A percentile compares a stretch with the other conserved stretches of the same genome.
These are phyloP conservation scores for Chlorella sp. DNA, from an alignment of 139 green algal genomes.

Conservation along the genomic window DNA sequence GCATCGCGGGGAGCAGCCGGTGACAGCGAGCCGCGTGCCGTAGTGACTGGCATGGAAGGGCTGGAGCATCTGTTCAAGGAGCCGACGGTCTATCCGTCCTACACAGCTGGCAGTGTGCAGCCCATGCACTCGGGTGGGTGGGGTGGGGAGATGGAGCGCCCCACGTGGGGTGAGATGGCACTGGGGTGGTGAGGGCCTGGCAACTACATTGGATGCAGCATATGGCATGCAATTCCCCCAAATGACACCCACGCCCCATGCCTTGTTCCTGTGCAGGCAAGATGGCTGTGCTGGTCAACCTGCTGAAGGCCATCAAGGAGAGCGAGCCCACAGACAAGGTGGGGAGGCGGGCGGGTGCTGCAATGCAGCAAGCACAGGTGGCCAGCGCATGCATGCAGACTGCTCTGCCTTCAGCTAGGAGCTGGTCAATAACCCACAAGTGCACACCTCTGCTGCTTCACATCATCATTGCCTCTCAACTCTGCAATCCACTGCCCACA, in stretches of 20 bases:
- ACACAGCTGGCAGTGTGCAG: slow-evolving; percentile 51
- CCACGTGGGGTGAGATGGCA: not conserved
- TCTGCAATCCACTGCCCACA: not conserved
- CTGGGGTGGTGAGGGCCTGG: too few relatives aligned
- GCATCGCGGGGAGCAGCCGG: not conserved
- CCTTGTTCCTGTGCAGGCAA: slow-evolving; percentile 49
- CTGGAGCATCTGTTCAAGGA: slow-evolving; percentile 77
- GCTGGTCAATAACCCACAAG: too few relatives aligned
- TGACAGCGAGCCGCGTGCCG: not conserved
- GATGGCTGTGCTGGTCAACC: slow-evolving; percentile 63
- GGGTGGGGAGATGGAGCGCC: not conserved
- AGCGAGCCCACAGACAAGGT: slow-evolving; percentile 63
- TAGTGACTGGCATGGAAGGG: slow-evolving; percentile 73
- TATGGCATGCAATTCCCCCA: too few relatives aligned
- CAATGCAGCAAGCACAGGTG: too few relatives aligned
- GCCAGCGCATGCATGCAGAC: too few relatives aligned
- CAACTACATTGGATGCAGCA: too few relatives aligned
- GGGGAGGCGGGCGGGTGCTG: slow-evolving; percentile 56
- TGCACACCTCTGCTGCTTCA: too few relatives aligned
- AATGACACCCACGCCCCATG: too few relatives aligned
- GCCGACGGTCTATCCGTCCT: slow-evolving; percentile 41
- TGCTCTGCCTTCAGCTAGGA: too few relatives aligned
- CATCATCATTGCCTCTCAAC: too few relatives aligned
- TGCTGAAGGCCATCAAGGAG: slow-evolving; percentile 63
- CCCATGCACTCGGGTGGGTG: slow-evolving; percentile 60